These are phyloP conservation scores for Aspergillus mulundensis DNA, from an alignment of 495 filamentous ascomycete genomes.

Conservation along the genomic window DNA sequence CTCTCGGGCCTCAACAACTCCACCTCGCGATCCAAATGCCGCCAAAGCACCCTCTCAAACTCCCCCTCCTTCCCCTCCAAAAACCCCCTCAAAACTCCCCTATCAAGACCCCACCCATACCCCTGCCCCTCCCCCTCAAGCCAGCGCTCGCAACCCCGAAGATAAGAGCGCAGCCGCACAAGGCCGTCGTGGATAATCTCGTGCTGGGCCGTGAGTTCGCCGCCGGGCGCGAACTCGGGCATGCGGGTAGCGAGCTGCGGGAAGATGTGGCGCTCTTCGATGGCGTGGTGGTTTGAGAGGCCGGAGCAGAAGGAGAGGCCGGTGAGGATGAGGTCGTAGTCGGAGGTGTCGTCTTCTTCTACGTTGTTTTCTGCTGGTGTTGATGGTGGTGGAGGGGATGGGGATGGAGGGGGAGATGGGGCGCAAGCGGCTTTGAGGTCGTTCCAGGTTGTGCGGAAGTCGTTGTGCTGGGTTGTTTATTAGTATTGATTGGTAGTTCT, in stretches of 20 bases:
- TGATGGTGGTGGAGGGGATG: not conserved
- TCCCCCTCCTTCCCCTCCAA: constrained; percentile 46
- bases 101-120: constrained; percentile 58
- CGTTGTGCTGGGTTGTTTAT: constrained; percentile 54
- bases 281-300: constrained; percentile 72
- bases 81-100: constrained; percentile 61
- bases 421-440: constrained; percentile 53
- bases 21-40: constrained; percentile 71
- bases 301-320: constrained; percentile 64
- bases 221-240: constrained; percentile 62
- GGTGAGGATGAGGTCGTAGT: constrained; percentile 48
- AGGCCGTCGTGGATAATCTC: constrained; percentile 73
- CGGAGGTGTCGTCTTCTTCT: not conserved
- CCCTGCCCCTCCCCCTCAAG: not conserved
- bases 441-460: constrained; percentile 73
- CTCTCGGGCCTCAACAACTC: constrained; percentile 68
- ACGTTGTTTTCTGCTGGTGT: not conserved
- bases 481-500: not conserved
- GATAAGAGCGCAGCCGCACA: constrained; percentile 65
- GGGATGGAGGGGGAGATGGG: not conserved
- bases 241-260: constrained; percentile 60
- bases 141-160: constrained; percentile 57
- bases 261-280: constrained; percentile 73
- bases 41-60: constrained; percentile 63
- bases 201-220: constrained; percentile 69